phyloP scores from a whole-genome alignment of 495 filamentous ascomycete genomes.

The Xylaria flabelliformis region DNA sequence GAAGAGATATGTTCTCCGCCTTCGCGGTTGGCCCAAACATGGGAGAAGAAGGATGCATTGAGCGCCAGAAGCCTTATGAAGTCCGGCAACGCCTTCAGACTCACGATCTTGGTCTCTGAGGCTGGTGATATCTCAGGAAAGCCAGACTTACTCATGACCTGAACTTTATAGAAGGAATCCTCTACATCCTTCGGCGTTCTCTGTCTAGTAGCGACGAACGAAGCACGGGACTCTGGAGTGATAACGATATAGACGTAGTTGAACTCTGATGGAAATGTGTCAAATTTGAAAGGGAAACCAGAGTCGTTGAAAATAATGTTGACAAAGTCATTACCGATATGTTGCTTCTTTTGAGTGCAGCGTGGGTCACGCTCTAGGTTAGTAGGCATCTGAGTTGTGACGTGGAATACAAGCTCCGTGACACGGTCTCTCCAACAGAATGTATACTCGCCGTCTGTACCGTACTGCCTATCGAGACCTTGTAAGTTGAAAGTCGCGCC shows the following conservation, averaged over 20 bases:
- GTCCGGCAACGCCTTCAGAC: slow-evolving; percentile 75
- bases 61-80: slow-evolving; percentile 91
- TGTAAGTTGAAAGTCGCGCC: slow-evolving; percentile 90
- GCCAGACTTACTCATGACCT: slow-evolving; percentile 79
- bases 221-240: slow-evolving; percentile 76
- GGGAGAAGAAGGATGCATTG: slow-evolving; percentile 90
- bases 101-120: slow-evolving; percentile 84
- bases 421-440: slow-evolving; percentile 94
- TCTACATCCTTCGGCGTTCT: slow-evolving; percentile 42
- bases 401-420: slow-evolving; percentile 94
- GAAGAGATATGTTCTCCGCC: slow-evolving; percentile 86
- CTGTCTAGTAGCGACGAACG: slow-evolving; percentile 61
- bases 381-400: slow-evolving; percentile 96
- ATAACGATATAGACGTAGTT: slow-evolving; percentile 97
- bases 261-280: slow-evolving; percentile 92
- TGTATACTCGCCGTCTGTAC: slow-evolving; percentile 82
- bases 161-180: slow-evolving; percentile 77
- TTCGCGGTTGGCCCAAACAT: slow-evolving; percentile 81
- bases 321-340: slow-evolving; percentile 97
- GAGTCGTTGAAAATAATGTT: slow-evolving; percentile 98
- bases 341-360: slow-evolving; percentile 86
- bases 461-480: slow-evolving; percentile 77
- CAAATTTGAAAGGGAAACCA: slow-evolving; percentile 82
- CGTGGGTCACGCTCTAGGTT: slow-evolving; percentile 74
- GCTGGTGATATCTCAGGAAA: slow-evolving; percentile 92